Conservation (phyloP, 2,329 filamentous ascomycete species). For the Acrodontium crateriforme region DNA sequence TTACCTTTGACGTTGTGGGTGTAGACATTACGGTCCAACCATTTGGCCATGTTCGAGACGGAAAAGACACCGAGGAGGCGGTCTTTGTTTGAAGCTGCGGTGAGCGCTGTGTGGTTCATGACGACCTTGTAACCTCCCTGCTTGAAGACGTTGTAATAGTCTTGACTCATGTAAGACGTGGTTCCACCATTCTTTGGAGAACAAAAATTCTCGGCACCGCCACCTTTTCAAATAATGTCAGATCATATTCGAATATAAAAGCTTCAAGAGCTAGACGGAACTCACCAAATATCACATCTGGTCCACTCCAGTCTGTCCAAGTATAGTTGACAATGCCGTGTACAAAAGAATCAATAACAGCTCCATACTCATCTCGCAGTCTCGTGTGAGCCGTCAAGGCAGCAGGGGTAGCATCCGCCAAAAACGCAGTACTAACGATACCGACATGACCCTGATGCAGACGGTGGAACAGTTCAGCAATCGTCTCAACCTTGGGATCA, state of each 20-base stretch:
- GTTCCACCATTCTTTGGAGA: conserved; percentile 37
- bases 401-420: conserved; percentile 71
- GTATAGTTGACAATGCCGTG: conserved; percentile 67
- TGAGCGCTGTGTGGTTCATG: conserved; percentile 59
- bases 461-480: conserved; percentile 63
- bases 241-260: not conserved
- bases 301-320: conserved; percentile 61
- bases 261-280: conserved; percentile 1
- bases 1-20: conserved; percentile 51
- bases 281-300: conserved; percentile 63
- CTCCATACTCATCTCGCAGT: conserved; percentile 52
- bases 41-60: conserved; percentile 61
- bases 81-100: conserved; percentile 41
- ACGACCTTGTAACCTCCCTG: conserved; percentile 59
- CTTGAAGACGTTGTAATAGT: conserved; percentile 59
- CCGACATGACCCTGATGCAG: conserved; percentile 47
- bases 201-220: conserved; percentile 70
- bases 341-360: conserved; percentile 62
- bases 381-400: conserved; percentile 61
- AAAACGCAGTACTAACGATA: conserved; percentile 64
- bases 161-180: conserved; percentile 54
- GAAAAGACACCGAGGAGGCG: conserved; percentile 68
- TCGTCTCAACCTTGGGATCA: conserved; percentile 75
- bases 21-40: conserved; percentile 76
- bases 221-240: conserved; percentile 20